phyloP scores from a whole-genome alignment of 257 asterid genomes.

The Solanum sejunctum region DNA sequence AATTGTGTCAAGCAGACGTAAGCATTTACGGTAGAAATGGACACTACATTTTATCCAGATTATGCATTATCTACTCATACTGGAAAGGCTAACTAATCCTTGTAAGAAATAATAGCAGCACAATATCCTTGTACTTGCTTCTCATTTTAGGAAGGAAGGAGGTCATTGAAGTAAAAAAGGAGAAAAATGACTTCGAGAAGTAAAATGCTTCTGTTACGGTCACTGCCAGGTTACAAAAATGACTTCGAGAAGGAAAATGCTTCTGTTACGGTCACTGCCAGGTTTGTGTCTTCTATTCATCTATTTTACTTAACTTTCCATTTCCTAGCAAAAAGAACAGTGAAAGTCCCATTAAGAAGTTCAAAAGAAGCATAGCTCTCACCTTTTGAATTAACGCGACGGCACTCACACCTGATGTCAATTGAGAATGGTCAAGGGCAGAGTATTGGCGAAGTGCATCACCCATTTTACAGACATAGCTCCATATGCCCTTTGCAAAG shows the following conservation, averaged over 20 bases:
- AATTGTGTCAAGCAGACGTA: neutral
- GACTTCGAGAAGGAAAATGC: neutral
- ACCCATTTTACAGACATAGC: slow-evolving; percentile 68
- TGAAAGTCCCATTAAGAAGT: neutral
- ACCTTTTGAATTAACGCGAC: slow-evolving; percentile 49
- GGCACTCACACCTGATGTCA: slow-evolving; percentile 17
- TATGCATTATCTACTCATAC: neutral
- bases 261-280: neutral
- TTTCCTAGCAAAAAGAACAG: neutral
- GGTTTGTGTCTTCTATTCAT: neutral
- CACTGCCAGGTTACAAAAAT: neutral
- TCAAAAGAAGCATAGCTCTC: neutral
- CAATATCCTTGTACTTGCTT: neutral
- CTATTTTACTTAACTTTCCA: neutral
- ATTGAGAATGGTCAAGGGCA: slow-evolving; percentile 11
- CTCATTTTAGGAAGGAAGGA: neutral
- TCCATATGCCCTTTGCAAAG: slow-evolving; percentile 86
- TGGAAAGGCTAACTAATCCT: neutral
- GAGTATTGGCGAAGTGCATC: slow-evolving; percentile 63
- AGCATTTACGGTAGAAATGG: neutral
- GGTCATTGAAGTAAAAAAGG: neutral
- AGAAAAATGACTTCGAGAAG: neutral
- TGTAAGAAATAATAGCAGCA: neutral
- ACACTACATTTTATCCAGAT: neutral
- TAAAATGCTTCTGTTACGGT: neutral